Evolutionary conservation across 208 protist genomes (phyloP).

Genomic region (Leishmania braziliensis): DNA sequence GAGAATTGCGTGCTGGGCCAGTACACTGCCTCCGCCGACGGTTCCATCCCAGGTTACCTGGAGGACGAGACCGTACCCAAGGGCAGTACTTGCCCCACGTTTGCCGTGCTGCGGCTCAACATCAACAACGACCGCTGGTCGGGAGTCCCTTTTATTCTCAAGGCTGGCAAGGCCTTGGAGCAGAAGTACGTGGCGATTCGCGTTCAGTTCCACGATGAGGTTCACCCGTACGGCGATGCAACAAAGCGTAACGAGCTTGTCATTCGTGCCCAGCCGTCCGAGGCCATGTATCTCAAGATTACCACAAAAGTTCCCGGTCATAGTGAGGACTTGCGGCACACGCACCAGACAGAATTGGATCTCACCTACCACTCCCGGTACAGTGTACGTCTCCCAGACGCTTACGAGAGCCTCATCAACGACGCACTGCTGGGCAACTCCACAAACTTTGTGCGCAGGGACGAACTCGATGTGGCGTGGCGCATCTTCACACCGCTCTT

Average conservation of each 20-base stretch:
- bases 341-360: conserved; percentile 90
- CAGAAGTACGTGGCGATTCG: conserved; percentile 78
- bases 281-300: conserved; percentile 94
- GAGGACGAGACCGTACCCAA: conserved; percentile 85
- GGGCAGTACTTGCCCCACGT: conserved; percentile 88
- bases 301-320: conserved; percentile 88
- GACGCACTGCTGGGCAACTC: conserved; percentile 83
- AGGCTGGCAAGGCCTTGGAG: conserved; percentile 92
- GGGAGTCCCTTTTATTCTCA: conserved; percentile 94
- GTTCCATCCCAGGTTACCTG: conserved; percentile 86
- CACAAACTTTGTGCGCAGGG: conserved; percentile 92
- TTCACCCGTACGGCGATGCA: conserved; percentile 76
- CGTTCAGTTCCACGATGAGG: conserved; percentile 91
- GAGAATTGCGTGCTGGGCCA: conserved; percentile 92
- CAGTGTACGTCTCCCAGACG: conserved; percentile 83
- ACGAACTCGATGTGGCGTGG: conserved; percentile 93
- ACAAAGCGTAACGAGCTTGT: conserved; percentile 91
- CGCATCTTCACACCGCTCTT: conserved; percentile 92
- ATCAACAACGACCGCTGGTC: conserved; percentile 95
- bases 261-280: conserved; percentile 91
- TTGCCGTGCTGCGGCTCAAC: conserved; percentile 74
- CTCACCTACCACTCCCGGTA: conserved; percentile 88
- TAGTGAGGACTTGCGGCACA: conserved; percentile 63
- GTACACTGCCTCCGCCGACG: conserved; percentile 84
- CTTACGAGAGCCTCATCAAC: conserved; percentile 92